phyloP scores from a whole-genome alignment of 2,329 filamentous ascomycete species.

The Fusarium vanettenii region DNA sequence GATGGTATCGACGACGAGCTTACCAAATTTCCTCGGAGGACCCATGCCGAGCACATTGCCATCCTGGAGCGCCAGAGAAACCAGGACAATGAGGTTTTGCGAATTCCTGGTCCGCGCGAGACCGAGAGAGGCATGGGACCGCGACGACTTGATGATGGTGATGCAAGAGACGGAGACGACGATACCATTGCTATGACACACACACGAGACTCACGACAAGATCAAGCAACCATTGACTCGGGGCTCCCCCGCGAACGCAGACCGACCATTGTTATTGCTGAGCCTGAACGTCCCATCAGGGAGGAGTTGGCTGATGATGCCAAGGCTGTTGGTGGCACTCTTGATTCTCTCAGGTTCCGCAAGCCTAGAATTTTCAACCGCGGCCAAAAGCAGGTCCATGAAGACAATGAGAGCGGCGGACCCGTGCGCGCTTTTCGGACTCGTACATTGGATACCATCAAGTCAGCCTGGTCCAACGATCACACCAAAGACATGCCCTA shows the following conservation, averaged over 20 bases:
- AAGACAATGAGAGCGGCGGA: slow-evolving; percentile 47
- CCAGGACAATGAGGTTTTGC: slow-evolving; percentile 78
- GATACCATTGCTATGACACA: slow-evolving; percentile 45
- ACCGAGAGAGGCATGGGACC: slow-evolving; percentile 86
- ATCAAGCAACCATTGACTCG: slow-evolving; percentile 35
- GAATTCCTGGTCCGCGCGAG: slow-evolving; percentile 92
- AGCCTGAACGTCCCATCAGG: slow-evolving; percentile 60
- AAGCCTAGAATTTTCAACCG: slow-evolving; percentile 55
- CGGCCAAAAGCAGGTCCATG: slow-evolving; percentile 53
- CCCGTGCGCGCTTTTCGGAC: slow-evolving; percentile 48
- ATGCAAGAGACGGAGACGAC: slow-evolving; percentile 51
- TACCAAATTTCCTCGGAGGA: slow-evolving; percentile 58
- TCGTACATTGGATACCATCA: slow-evolving; percentile 69
- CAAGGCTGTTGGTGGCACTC: slow-evolving; percentile 53
- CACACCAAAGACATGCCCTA: slow-evolving; percentile 80
- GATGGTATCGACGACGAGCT: slow-evolving; percentile 64
- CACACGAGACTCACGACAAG: slow-evolving; percentile 43
- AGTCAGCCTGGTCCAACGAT: slow-evolving; percentile 65
- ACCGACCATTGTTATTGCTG: slow-evolving; percentile 75
- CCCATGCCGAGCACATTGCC: slow-evolving; percentile 84
- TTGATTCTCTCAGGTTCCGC: slow-evolving; percentile 57
- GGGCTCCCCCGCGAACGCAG: slow-evolving; percentile 51
- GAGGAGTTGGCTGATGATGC: slow-evolving; percentile 56
- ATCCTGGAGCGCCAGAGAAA: slow-evolving; percentile 88
- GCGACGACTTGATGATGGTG: slow-evolving; percentile 58